Evolutionary conservation across 2,329 filamentous ascomycete genomes (phyloP).

Genomic region (Penicillium sp.): DNA sequence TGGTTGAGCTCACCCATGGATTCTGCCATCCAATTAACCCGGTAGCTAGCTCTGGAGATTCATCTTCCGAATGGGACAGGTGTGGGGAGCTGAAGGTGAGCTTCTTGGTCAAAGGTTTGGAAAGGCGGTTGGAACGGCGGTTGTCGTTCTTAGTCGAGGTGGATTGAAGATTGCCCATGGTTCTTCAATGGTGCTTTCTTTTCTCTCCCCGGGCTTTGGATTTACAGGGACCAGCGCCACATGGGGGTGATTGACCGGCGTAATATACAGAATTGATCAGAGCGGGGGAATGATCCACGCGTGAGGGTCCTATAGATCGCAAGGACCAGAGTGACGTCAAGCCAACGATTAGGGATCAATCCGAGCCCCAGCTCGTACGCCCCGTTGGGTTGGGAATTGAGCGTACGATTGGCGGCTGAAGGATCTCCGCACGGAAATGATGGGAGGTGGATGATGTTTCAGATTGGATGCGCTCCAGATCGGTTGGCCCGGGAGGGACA

Average conservation of each 20-base stretch:
- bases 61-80: conserved; percentile 4
- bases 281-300: neutral
- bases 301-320: conserved; percentile 14
- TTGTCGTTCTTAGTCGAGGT: conserved; percentile 32
- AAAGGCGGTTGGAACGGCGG: conserved; percentile 36
- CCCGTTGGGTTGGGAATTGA: conserved; percentile 18
- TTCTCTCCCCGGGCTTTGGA: neutral
- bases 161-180: conserved; percentile 41
- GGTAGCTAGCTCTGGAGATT: conserved; percentile 8
- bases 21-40: conserved; percentile 33
- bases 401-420: conserved; percentile 23
- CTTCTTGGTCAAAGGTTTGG: conserved; percentile 36
- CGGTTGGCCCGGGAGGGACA: conserved; percentile 22
- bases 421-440: conserved; percentile 18
- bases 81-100: conserved; percentile 15
- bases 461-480: conserved; percentile 21
- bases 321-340: conserved; percentile 24
- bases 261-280: conserved; percentile 13
- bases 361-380: conserved; percentile 21
- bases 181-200: neutral
- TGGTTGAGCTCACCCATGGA: conserved; percentile 33
- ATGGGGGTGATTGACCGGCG: conserved; percentile 1
- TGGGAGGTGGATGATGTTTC: conserved; percentile 21
- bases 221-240: neutral
- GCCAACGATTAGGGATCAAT: conserved; percentile 21